phyloP scores from a whole-genome alignment of 2,329 filamentous ascomycete species.

The Apiospora kogelbergensis region DNA sequence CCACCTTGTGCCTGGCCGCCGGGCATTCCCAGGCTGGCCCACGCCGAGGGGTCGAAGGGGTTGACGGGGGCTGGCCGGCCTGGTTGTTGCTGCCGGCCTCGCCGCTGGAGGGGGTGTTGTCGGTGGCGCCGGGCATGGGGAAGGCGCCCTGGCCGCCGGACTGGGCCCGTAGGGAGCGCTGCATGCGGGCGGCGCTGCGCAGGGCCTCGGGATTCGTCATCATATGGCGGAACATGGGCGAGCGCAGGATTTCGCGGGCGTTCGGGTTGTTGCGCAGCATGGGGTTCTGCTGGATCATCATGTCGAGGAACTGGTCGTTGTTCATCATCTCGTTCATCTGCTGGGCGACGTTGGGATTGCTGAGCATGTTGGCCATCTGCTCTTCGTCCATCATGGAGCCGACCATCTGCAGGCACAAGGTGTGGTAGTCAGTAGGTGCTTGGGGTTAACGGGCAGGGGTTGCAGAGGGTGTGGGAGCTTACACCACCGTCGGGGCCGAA shows the following conservation, averaged over 20 bases:
- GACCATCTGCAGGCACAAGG: conserved; percentile 67
- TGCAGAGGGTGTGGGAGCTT: conserved; percentile 46
- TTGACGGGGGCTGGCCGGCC: conserved; percentile 36
- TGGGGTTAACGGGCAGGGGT: no score
- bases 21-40: conserved; percentile 35
- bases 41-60: conserved; percentile 40
- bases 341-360: conserved; percentile 82
- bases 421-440: neutral
- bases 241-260: conserved; percentile 82
- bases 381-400: conserved; percentile 77
- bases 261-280: conserved; percentile 73
- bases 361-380: conserved; percentile 78
- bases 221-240: conserved; percentile 86
- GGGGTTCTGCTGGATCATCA: conserved; percentile 91
- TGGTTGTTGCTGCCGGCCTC: conserved; percentile 19
- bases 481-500: conserved; percentile 95
- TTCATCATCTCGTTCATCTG: conserved; percentile 93
- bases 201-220: conserved; percentile 88
- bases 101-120: conserved; percentile 66
- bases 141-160: conserved; percentile 60
- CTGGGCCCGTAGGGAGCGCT: conserved; percentile 63
- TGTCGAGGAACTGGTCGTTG: conserved; percentile 91
- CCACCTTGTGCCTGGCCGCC: conserved; percentile 20
- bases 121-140: conserved; percentile 87
- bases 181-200: conserved; percentile 79